Evolutionary conservation across 2,329 filamentous ascomycete genomes (phyloP).

Genomic region (Sporothrix brunneoviolacea): DNA sequence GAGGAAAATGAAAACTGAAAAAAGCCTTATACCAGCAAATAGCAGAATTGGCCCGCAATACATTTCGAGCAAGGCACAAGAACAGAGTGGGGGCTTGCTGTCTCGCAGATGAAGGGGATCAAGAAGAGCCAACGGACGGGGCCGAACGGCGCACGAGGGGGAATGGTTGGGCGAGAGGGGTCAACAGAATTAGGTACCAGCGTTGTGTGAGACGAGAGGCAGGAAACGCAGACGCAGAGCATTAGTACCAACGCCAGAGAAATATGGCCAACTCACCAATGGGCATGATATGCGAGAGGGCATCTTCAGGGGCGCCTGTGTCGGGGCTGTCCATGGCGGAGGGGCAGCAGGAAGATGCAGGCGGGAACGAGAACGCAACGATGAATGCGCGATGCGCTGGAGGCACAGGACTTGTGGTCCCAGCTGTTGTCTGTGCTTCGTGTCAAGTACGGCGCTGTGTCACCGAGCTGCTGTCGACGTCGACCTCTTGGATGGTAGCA

Average conservation of each 20-base stretch:
- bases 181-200: background rate
- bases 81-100: constrained; percentile 1
- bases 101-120: background rate
- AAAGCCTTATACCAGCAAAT: too few relatives aligned
- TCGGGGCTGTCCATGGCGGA: constrained; percentile 26
- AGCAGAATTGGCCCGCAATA: too few relatives aligned
- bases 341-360: background rate
- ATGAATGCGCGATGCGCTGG: too few relatives aligned
- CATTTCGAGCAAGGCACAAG: too few relatives aligned
- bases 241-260: too few relatives aligned
- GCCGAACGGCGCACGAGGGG: constrained; percentile 33
- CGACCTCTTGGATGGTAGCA: too few relatives aligned
- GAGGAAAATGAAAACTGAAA: background rate
- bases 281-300: constrained; percentile 44
- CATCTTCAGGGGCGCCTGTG: constrained; percentile 42
- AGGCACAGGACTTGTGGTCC: too few relatives aligned
- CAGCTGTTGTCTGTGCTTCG: too few relatives aligned
- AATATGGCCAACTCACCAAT: constrained; percentile 43
- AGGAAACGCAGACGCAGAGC: background rate
- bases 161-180: constrained; percentile 18
- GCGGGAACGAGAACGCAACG: too few relatives aligned
- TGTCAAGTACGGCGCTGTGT: too few relatives aligned
- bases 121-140: constrained; percentile 31
- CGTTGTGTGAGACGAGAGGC: background rate
- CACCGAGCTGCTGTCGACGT: too few relatives aligned